These are phyloP conservation scores for Aspergillus avenaceus DNA, from an alignment of 495 filamentous ascomycete genomes.

Conservation along the genomic window DNA sequence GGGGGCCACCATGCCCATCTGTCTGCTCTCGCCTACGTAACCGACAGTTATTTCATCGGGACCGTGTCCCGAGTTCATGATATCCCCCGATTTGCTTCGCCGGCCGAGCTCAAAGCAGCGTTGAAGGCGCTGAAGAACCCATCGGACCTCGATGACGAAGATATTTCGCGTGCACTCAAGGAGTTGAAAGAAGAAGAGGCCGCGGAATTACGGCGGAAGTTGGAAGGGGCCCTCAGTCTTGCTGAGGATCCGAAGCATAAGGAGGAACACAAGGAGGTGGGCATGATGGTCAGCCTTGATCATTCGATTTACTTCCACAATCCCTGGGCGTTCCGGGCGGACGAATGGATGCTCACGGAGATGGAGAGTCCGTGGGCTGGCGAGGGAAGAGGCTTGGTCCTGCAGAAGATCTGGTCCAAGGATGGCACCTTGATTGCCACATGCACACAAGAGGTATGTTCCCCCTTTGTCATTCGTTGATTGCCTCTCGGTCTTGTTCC, in stretches of 20 bases:
- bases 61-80: slow-evolving; percentile 76
- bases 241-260: slow-evolving; percentile 16
- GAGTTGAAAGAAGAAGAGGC: slow-evolving; percentile 44
- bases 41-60: slow-evolving; percentile 87
- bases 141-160: slow-evolving; percentile 41
- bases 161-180: slow-evolving; percentile 35
- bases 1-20: slow-evolving; percentile 78
- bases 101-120: slow-evolving; percentile 31
- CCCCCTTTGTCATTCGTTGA: slow-evolving; percentile 3
- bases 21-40: slow-evolving; percentile 85
- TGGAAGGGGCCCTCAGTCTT: slow-evolving; percentile 33
- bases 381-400: slow-evolving; percentile 81
- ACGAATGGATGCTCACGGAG: slow-evolving; percentile 93
- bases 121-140: slow-evolving; percentile 44
- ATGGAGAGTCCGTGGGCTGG: slow-evolving; percentile 93
- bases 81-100: slow-evolving; percentile 57
- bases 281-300: slow-evolving; percentile 96
- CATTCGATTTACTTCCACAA: slow-evolving; percentile 95
- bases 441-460: slow-evolving; percentile 44
- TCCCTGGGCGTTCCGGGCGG: slow-evolving; percentile 70
- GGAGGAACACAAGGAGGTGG: slow-evolving; percentile 46
- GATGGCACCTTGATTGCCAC: slow-evolving; percentile 78
- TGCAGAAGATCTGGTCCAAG: slow-evolving; percentile 80
- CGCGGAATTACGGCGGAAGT: slow-evolving; percentile 31
- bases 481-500: not conserved